A percentile compares a stretch with the other conserved stretches of the same genome.
Conservation (phyloP, 2,329 filamentous ascomycete genomes). For the Neofusicoccum sp. region DNA sequence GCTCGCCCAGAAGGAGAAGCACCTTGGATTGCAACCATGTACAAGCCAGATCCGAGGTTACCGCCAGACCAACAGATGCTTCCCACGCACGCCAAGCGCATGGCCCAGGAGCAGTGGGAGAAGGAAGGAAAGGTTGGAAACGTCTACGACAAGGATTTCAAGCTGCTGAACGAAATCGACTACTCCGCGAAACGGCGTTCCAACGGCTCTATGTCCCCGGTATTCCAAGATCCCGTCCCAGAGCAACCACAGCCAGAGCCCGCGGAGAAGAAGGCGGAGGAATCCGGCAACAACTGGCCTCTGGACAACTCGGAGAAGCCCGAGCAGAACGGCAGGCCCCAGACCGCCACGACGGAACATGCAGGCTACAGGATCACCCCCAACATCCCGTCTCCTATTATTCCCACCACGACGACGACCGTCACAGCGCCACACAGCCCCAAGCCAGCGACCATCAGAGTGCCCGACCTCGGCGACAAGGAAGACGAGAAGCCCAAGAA, state of each 20-base stretch:
- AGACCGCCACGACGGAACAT: slow-evolving; percentile 40
- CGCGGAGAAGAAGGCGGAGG: not conserved
- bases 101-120: slow-evolving; percentile 96
- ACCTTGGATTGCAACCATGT: slow-evolving; percentile 92
- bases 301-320: slow-evolving; percentile 3
- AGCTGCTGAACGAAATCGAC: slow-evolving; percentile 72
- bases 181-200: slow-evolving; percentile 2
- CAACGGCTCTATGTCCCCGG: slow-evolving; percentile 21
- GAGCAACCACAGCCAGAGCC: slow-evolving; percentile 18
- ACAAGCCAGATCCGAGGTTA: slow-evolving; percentile 90
- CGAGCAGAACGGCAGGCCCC: slow-evolving; percentile 15
- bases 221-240: slow-evolving; percentile 33
- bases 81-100: slow-evolving; percentile 85
- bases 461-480: slow-evolving; percentile 56
- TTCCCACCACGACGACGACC: slow-evolving; percentile 20
- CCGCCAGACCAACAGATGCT: slow-evolving; percentile 95
- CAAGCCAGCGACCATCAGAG: slow-evolving; percentile 49
- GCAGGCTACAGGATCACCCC: slow-evolving; percentile 52
- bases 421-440: slow-evolving; percentile 22
- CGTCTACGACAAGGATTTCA: slow-evolving; percentile 85
- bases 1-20: slow-evolving; percentile 86
- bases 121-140: slow-evolving; percentile 85
- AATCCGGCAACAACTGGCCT: not conserved
- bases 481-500: slow-evolving; percentile 56
- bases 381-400: slow-evolving; percentile 36